These are phyloP conservation scores for Camellia oleifera DNA, from an alignment of 179 eudicot genomes.

Conservation along the genomic window DNA sequence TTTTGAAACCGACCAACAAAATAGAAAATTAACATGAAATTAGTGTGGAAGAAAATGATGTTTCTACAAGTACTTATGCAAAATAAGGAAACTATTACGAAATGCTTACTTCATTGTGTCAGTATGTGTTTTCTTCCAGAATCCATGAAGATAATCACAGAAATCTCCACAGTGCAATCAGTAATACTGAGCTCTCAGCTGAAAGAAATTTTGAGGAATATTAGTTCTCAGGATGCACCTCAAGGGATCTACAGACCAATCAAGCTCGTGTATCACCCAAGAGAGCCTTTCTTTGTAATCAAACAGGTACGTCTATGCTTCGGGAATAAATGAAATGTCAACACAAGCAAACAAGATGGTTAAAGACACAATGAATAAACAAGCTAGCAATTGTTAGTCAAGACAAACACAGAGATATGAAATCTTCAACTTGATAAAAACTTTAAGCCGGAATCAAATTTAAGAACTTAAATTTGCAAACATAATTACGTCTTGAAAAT, in stretches of 20 bases:
- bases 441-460: background rate
- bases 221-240: conserved; percentile 35
- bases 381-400: background rate
- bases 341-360: background rate
- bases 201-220: conserved; percentile 55
- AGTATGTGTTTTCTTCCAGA: conserved; percentile 31
- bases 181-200: conserved; percentile 77
- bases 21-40: background rate
- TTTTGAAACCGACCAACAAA: background rate
- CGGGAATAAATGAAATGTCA: background rate
- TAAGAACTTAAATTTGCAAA: background rate
- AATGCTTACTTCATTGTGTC: conserved; percentile 4
- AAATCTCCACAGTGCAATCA: conserved; percentile 72
- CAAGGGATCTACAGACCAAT: conserved; percentile 62
- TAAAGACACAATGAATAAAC: background rate
- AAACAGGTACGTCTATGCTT: conserved; percentile 49
- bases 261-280: conserved; percentile 78
- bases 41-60: background rate
- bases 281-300: conserved; percentile 78
- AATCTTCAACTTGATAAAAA: background rate
- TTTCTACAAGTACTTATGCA: background rate
- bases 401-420: background rate
- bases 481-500: background rate
- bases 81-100: background rate
- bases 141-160: conserved; percentile 59